These are phyloP conservation scores for Boletus pseudopeckii DNA, from an alignment of 768 basidiomycete species.

Conservation along the genomic window DNA sequence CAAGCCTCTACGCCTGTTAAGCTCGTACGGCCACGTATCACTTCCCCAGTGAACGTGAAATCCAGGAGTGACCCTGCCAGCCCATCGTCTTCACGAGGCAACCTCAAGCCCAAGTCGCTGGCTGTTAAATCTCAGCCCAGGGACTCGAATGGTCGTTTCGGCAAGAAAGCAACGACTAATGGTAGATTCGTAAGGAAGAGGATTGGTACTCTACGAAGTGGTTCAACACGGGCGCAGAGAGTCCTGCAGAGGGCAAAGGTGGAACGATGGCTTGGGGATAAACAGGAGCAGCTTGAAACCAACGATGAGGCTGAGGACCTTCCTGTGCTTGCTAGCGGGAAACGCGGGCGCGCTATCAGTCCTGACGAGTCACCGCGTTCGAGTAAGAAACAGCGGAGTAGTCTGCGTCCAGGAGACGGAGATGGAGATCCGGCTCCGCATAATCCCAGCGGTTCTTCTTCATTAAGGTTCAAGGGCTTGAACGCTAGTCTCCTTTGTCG, in stretches of 20 bases:
- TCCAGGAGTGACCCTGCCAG: slow-evolving; percentile 22
- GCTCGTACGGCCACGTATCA: slow-evolving; percentile 7
- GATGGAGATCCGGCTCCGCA: slow-evolving; percentile 30
- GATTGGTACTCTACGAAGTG: slow-evolving; percentile 18
- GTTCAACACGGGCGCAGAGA: slow-evolving; percentile 38
- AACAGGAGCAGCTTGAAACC: slow-evolving; percentile 17
- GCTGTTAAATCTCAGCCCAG: slow-evolving; percentile 55
- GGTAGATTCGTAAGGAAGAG: slow-evolving; percentile 42
- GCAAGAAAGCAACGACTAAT: slow-evolving; percentile 53
- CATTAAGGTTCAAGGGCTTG: slow-evolving; percentile 30
- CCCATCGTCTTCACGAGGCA: slow-evolving; percentile 23
- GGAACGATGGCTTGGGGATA: slow-evolving; percentile 35
- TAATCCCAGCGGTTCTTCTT: slow-evolving; percentile 23
- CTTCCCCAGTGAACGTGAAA: slow-evolving; percentile 21
- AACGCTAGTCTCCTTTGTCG: slow-evolving; percentile 50
- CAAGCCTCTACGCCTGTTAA: slow-evolving; percentile 10
- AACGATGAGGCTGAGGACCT: slow-evolving; percentile 10
- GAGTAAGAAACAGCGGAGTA: slow-evolving; percentile 26
- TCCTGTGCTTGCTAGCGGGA: slow-evolving; percentile 16
- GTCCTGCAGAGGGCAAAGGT: slow-evolving; percentile 42
- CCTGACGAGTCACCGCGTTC: slow-evolving; percentile 26
- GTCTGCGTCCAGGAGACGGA: slow-evolving; percentile 17
- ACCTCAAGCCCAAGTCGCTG: slow-evolving; percentile 40
- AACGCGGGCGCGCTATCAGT: slow-evolving; percentile 20
- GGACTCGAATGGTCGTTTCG: slow-evolving; percentile 63